Conservation (phyloP, 805 yeast genomes). For the Metschnikowia henanensis region DNA sequence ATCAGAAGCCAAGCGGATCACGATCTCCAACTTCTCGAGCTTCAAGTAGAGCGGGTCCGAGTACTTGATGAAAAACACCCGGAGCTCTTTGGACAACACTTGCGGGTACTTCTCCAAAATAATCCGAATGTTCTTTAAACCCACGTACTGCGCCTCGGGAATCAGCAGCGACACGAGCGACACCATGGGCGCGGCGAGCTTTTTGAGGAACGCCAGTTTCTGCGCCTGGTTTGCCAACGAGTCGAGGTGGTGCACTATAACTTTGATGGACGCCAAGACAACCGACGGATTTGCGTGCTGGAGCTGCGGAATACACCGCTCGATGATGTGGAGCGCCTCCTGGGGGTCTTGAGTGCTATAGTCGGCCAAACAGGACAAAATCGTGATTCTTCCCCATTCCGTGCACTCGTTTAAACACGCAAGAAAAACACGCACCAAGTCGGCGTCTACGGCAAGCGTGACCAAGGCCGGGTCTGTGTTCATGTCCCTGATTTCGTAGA, state of each 20-base stretch:
- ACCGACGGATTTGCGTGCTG: conserved; percentile 98
- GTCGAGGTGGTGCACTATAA: conserved; percentile 68
- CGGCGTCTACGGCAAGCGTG: conserved; percentile 39
- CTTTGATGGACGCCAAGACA: conserved; percentile 81
- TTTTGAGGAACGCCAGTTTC: conserved; percentile 52
- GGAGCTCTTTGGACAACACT: conserved; percentile 71
- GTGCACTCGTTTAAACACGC: conserved; percentile 94
- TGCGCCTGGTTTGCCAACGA: conserved; percentile 38
- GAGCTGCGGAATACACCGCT: conserved; percentile 88
- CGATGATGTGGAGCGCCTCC: conserved; percentile 84
- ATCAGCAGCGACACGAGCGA: conserved; percentile 79
- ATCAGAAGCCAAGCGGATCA: conserved; percentile 67
- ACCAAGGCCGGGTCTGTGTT: conserved; percentile 48
- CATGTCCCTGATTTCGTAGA: conserved; percentile 77
- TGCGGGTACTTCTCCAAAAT: conserved; percentile 86
- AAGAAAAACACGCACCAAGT: conserved; percentile 59
- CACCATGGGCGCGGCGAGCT: conserved; percentile 82
- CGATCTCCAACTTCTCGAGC: conserved; percentile 72
- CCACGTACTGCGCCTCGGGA: conserved; percentile 94
- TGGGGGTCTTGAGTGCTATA: conserved; percentile 54
- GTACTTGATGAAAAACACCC: conserved; percentile 88
- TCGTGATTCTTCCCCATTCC: conserved; percentile 97
- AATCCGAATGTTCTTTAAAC: conserved; percentile 86
- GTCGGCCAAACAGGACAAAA: conserved; percentile 76
- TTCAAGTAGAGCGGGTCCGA: conserved; percentile 80